Percentiles rank a stretch among this genome's conserved stretches.
Conservation (phyloP, 371 early-diverging fungal species). For the Choanephora cucurbitarum region DNA sequence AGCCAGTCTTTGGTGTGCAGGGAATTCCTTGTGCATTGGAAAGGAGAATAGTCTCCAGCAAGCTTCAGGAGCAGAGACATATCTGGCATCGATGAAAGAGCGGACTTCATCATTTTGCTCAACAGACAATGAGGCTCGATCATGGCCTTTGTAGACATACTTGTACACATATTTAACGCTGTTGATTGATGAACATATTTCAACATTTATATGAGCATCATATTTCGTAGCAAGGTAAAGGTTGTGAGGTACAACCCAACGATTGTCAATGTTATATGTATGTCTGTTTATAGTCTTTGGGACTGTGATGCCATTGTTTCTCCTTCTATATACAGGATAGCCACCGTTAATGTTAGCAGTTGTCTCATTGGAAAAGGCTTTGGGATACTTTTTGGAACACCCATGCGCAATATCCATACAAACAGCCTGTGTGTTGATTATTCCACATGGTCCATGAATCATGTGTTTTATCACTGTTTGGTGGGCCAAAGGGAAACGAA, state of each 20-base stretch:
- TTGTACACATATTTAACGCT: constrained; percentile 25
- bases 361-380: constrained; percentile 19
- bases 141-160: constrained; percentile 36
- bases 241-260: constrained; percentile 30
- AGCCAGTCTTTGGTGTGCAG: not conserved
- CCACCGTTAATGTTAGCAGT: not conserved
- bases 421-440: constrained; percentile 11
- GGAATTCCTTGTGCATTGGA: constrained; percentile 15
- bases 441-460: constrained; percentile 44
- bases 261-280: constrained; percentile 18
- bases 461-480: constrained; percentile 30
- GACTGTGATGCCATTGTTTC: not conserved
- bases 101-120: too few relatives aligned
- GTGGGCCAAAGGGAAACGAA: constrained; percentile 25
- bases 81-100: constrained; percentile 11
- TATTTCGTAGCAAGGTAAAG: constrained; percentile 27
- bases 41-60: constrained; percentile 28
- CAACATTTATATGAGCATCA: constrained; percentile 41
- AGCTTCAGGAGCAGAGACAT: constrained; percentile 31
- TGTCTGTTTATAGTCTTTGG: too few relatives aligned
- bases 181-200: constrained; percentile 24
- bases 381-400: constrained; percentile 34
- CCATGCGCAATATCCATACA: constrained; percentile 29
- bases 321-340: constrained; percentile 1
- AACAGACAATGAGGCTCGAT: constrained; percentile 3